These are phyloP conservation scores for Starmerella roubikii DNA, from an alignment of 805 yeast species.

Conservation along the genomic window DNA sequence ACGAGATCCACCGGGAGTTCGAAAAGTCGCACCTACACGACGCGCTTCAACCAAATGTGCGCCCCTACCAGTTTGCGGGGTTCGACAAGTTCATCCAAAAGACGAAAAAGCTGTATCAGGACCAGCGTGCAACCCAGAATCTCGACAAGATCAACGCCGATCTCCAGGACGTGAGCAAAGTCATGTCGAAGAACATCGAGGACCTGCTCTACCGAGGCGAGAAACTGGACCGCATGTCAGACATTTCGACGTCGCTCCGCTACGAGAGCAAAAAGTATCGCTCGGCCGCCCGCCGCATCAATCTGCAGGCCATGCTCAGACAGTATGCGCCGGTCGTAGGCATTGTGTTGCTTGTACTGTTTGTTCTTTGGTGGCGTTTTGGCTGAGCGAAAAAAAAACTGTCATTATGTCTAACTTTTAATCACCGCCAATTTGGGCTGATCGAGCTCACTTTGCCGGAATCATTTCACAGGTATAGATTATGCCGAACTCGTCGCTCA, in stretches of 20 bases:
- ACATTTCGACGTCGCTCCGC: slow-evolving; percentile 65
- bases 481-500: neutral
- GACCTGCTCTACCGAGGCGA: slow-evolving; percentile 92
- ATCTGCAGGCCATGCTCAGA: slow-evolving; percentile 72
- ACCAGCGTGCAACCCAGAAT: slow-evolving; percentile 79
- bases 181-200: slow-evolving; percentile 93
- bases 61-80: slow-evolving; percentile 82
- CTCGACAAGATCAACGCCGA: slow-evolving; percentile 77
- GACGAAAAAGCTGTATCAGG: slow-evolving; percentile 80
- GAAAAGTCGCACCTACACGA: slow-evolving; percentile 67
- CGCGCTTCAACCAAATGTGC: slow-evolving; percentile 41
- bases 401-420: too few relatives aligned
- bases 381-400: slow-evolving; percentile 27
- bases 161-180: slow-evolving; percentile 82
- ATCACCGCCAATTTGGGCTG: too few relatives aligned
- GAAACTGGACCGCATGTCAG: slow-evolving; percentile 75
- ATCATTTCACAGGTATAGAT: neutral
- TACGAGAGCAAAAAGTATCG: slow-evolving; percentile 78
- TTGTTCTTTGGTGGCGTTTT: slow-evolving; percentile 73
- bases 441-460: too few relatives aligned
- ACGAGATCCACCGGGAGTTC: slow-evolving; percentile 73
- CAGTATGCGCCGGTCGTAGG: slow-evolving; percentile 84
- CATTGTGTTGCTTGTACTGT: slow-evolving; percentile 50
- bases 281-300: slow-evolving; percentile 79
- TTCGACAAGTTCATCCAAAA: slow-evolving; percentile 61